phyloP scores from a whole-genome alignment of 768 basidiomycete genomes.

The Tylopilus subfusipes region DNA sequence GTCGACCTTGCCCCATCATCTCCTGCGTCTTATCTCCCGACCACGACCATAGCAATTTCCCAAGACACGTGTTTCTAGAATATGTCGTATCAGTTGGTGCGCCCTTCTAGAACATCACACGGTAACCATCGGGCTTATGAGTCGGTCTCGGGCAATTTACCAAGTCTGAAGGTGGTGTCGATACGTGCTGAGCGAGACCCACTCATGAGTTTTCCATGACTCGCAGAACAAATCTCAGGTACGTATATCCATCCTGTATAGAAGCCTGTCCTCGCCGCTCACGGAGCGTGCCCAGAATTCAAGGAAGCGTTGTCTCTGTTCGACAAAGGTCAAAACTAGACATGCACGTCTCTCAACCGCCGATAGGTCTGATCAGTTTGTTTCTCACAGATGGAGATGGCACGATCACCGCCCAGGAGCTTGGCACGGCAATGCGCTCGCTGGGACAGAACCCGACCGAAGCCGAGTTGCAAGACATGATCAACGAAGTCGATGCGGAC shows the following conservation, averaged over 20 bases:
- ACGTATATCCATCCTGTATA: constrained; percentile 24
- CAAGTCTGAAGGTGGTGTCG: constrained; percentile 55
- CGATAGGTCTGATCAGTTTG: not conserved
- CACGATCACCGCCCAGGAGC: constrained; percentile 86
- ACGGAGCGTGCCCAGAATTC: constrained; percentile 63
- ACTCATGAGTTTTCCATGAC: not conserved
- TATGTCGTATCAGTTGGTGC: constrained; percentile 60
- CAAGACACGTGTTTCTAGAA: constrained; percentile 18
- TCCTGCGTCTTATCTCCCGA: not conserved
- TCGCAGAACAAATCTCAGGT: constrained; percentile 88
- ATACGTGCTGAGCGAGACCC: constrained; percentile 1
- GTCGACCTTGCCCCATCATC: constrained; percentile 8
- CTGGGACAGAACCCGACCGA: constrained; percentile 92
- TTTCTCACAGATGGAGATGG: constrained; percentile 73
- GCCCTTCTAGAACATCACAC: constrained; percentile 21
- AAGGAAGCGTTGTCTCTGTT: constrained; percentile 99
- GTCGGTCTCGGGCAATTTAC: constrained; percentile 5
- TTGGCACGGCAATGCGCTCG: constrained; percentile 92
- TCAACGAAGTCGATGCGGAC: constrained; percentile 90
- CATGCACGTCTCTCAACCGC: no score
- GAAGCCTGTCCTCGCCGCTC: not conserved
- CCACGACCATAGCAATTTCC: constrained; percentile 2
- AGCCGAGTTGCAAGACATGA: constrained; percentile 91
- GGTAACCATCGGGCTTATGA: constrained; percentile 13
- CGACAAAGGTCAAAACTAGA: constrained; percentile 67